Evolutionary conservation across 2,329 filamentous ascomycete genomes (phyloP).

Genomic region (Colletotrichum zoysiae): DNA sequence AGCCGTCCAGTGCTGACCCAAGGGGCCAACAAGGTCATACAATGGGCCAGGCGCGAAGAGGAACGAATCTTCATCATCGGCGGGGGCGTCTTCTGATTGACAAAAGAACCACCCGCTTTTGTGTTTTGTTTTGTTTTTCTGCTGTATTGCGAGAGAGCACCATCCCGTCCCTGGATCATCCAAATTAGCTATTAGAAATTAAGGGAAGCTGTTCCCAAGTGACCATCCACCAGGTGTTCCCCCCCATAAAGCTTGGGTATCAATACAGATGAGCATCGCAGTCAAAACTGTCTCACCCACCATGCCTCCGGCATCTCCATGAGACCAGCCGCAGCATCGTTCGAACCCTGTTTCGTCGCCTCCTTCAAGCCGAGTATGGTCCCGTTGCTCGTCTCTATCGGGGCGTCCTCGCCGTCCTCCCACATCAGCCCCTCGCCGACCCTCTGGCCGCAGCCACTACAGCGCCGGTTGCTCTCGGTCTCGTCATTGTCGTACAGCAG

Average conservation of each 20-base stretch:
- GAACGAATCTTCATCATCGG: slow-evolving; percentile 97
- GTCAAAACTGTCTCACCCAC: slow-evolving; percentile 14
- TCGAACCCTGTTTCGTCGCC: neutral
- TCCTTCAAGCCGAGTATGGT: neutral
- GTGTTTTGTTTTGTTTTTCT: neutral
- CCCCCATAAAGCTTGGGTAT: slow-evolving; percentile 17
- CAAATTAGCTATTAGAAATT: slow-evolving; percentile 17
- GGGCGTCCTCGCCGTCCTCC: neutral
- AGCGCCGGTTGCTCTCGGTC: neutral
- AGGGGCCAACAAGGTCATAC: slow-evolving; percentile 88
- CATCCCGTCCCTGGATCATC: neutral
- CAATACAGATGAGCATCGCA: neutral
- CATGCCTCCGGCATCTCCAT: slow-evolving; percentile 30
- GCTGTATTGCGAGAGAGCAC: neutral
- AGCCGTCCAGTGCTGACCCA: slow-evolving; percentile 78
- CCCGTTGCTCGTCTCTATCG: neutral
- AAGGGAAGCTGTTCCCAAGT: neutral
- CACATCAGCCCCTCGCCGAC: neutral
- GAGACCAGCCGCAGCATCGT: neutral
- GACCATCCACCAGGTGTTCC: neutral
- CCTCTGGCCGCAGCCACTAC: neutral
- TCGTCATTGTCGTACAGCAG: neutral
- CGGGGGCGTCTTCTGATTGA: slow-evolving; percentile 82
- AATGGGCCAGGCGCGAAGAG: slow-evolving; percentile 93
- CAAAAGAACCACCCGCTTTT: neutral